These are phyloP conservation scores for Fusarium incarnatum DNA, from an alignment of 2,329 filamentous ascomycete species.

Conservation along the genomic window DNA sequence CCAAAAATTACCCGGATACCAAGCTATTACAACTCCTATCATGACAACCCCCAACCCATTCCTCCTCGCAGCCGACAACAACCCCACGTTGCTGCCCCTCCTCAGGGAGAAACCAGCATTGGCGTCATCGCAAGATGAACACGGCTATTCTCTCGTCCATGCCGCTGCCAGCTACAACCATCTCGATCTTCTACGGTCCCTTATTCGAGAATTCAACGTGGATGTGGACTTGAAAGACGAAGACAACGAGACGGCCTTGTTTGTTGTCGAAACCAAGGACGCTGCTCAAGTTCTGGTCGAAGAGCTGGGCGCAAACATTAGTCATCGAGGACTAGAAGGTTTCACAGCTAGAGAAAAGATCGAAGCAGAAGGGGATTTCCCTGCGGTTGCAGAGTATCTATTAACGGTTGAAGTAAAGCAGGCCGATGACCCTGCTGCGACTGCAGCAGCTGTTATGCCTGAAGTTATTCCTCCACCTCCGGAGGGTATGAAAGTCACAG, in stretches of 20 bases:
- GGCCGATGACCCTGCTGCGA: constrained; percentile 47
- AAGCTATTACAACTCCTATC: background rate
- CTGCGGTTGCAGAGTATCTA: constrained; percentile 38
- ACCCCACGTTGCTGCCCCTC: constrained; percentile 76
- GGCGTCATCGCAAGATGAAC: constrained; percentile 83
- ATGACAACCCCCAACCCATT: constrained; percentile 67
- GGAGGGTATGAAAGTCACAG: constrained; percentile 78
- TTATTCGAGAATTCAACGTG: constrained; percentile 82
- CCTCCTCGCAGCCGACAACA: constrained; percentile 85
- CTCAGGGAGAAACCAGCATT: constrained; percentile 80
- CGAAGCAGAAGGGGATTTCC: constrained; percentile 44
- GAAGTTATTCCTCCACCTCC: constrained; percentile 73
- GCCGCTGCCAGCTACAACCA: constrained; percentile 95
- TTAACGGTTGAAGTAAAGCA: constrained; percentile 38
- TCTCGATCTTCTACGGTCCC: constrained; percentile 77
- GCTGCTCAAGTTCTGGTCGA: constrained; percentile 84
- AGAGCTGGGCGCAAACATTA: constrained; percentile 78
- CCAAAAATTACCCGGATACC: background rate
- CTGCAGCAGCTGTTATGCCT: constrained; percentile 46
- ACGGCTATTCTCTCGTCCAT: constrained; percentile 95
- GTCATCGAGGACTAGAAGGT: constrained; percentile 76
- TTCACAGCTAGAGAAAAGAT: constrained; percentile 86
- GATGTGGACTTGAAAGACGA: constrained; percentile 87
- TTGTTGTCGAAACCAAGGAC: constrained; percentile 85
- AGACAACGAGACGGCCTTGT: constrained; percentile 93